Conservation (phyloP, 805 yeast species). For the Zygotorulaspora chibaensis region DNA sequence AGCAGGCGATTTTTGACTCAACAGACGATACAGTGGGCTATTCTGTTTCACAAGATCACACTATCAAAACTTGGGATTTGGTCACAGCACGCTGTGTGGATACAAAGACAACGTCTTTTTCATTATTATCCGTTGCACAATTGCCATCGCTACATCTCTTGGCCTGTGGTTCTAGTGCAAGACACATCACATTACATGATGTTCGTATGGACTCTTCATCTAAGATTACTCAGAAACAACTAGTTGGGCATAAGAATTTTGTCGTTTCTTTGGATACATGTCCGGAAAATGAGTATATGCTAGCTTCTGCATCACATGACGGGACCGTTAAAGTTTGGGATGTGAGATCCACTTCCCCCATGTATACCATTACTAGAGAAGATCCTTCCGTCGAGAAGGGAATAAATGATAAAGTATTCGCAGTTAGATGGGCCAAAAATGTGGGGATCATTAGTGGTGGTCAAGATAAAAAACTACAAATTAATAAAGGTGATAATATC, state of each 20-base stretch:
- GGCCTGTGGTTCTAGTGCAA: slow-evolving; percentile 96
- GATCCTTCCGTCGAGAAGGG: slow-evolving; percentile 41
- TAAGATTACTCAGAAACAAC: slow-evolving; percentile 62
- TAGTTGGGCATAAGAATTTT: slow-evolving; percentile 87
- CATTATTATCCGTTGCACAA: slow-evolving; percentile 70
- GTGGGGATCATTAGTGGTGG: slow-evolving; percentile 92
- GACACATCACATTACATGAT: slow-evolving; percentile 91
- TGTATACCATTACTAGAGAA: slow-evolving; percentile 80
- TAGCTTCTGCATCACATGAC: slow-evolving; percentile 92
- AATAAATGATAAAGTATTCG: slow-evolving; percentile 66
- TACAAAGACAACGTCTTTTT: slow-evolving; percentile 80
- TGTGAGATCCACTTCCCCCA: slow-evolving; percentile 73
- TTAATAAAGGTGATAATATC: slow-evolving; percentile 49
- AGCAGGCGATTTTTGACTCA: slow-evolving; percentile 70
- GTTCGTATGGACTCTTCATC: slow-evolving; percentile 65
- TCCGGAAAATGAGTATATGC: slow-evolving; percentile 75
- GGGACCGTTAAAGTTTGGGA: slow-evolving; percentile 97
- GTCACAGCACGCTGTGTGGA: slow-evolving; percentile 82
- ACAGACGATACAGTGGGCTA: slow-evolving; percentile 79
- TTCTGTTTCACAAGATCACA: slow-evolving; percentile 93
- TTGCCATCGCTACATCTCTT: slow-evolving; percentile 64
- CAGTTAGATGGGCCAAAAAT: slow-evolving; percentile 74
- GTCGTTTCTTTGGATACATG: slow-evolving; percentile 73
- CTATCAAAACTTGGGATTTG: slow-evolving; percentile 94
- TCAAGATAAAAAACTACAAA: slow-evolving; percentile 86